A percentile compares a stretch with the other conserved stretches of the same genome.
phyloP scores from a whole-genome alignment of 2,329 filamentous ascomycete genomes.

The Trichoderma sp. region DNA sequence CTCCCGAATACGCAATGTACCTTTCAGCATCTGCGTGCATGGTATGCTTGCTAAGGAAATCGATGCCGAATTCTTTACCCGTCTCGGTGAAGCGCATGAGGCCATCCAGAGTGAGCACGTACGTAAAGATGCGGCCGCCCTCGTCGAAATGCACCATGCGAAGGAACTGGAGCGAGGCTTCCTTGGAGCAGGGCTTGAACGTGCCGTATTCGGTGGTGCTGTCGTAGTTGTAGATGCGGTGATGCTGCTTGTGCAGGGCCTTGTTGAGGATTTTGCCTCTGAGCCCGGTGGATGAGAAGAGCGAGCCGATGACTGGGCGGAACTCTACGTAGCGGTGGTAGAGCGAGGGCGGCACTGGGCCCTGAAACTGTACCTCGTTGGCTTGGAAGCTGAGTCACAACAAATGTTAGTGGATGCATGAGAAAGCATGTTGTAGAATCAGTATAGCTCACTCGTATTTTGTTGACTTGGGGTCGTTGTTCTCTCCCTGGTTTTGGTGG shows the following conservation, averaged over 20 bases:
- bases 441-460: slow-evolving; percentile 68
- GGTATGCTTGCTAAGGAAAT: slow-evolving; percentile 90
- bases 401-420: background rate
- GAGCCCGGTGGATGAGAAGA: slow-evolving; percentile 80
- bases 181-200: slow-evolving; percentile 67
- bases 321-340: slow-evolving; percentile 96
- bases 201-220: slow-evolving; percentile 71
- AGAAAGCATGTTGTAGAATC: background rate
- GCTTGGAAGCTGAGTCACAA: slow-evolving; percentile 76
- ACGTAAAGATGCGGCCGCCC: slow-evolving; percentile 86
- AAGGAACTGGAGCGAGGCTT: slow-evolving; percentile 79
- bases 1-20: slow-evolving; percentile 89
- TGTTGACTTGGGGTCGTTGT: slow-evolving; percentile 58
- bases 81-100: slow-evolving; percentile 92
- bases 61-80: slow-evolving; percentile 92
- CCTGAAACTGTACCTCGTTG: slow-evolving; percentile 84
- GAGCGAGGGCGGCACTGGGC: slow-evolving; percentile 76
- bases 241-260: slow-evolving; percentile 87
- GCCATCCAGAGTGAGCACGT: slow-evolving; percentile 85
- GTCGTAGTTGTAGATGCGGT: slow-evolving; percentile 87
- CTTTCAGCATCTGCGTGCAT: slow-evolving; percentile 94
- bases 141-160: slow-evolving; percentile 85
- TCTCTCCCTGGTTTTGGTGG: slow-evolving; percentile 8
- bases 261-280: slow-evolving; percentile 80
- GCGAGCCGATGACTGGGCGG: slow-evolving; percentile 82